Evolutionary conservation across 1,284 basidiomycete species (phyloP).

Genomic region (Pseudomicrostroma phylloplanum): DNA sequence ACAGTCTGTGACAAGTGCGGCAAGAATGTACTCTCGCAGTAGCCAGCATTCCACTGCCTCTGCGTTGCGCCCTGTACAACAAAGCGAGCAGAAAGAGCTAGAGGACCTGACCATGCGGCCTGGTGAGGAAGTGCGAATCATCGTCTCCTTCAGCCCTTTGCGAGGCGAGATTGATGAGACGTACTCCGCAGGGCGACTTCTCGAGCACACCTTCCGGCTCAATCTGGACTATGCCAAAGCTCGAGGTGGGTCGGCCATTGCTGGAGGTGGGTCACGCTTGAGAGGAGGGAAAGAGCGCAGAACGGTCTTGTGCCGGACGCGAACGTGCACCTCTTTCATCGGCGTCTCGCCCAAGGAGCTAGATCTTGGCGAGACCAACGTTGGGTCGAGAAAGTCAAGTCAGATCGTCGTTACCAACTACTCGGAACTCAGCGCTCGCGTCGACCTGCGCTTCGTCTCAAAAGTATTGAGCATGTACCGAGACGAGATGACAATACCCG

Average conservation of each 20-base stretch:
- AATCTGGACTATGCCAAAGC: conserved; percentile 53
- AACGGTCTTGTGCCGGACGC: conserved; percentile 51
- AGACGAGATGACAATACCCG: conserved; percentile 55
- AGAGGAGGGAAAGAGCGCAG: conserved; percentile 49
- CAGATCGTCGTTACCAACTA: conserved; percentile 53
- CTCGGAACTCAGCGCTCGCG: conserved; percentile 53
- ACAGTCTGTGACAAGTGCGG: neutral
- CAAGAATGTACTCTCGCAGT: neutral
- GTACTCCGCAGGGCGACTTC: conserved; percentile 50
- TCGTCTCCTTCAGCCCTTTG: conserved; percentile 53
- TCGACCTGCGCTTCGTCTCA: conserved; percentile 55
- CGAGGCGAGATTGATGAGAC: conserved; percentile 43
- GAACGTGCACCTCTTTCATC: conserved; percentile 56
- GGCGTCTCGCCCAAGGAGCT: conserved; percentile 51
- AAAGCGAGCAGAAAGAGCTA: conserved; percentile 51
- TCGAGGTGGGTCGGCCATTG: neutral
- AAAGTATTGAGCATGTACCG: conserved; percentile 56
- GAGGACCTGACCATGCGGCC: conserved; percentile 56
- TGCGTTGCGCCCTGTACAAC: conserved; percentile 30
- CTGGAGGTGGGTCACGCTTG: conserved; percentile 30
- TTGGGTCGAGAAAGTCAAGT: conserved; percentile 53
- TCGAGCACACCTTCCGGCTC: conserved; percentile 53
- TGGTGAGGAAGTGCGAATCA: conserved; percentile 55
- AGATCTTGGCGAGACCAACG: conserved; percentile 56
- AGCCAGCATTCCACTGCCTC: neutral